Evolutionary conservation across 352 stramenopile species (phyloP).

Genomic region (Pythium pyrilobum): DNA sequence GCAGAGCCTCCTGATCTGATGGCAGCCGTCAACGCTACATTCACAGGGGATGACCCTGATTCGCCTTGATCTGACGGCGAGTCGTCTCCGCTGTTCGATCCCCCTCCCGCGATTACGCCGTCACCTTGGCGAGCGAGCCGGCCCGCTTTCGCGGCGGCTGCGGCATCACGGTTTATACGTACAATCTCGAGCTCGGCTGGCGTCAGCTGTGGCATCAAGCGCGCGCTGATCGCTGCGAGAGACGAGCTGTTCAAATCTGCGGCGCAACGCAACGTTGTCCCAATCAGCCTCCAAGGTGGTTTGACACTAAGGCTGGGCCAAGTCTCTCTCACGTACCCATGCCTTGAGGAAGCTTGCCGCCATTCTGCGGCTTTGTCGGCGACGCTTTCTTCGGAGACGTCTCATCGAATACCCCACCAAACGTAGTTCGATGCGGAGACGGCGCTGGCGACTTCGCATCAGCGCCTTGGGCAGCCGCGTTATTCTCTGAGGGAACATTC

Average conservation of each 20-base stretch:
- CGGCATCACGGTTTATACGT: conserved; percentile 54
- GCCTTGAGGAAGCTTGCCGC: conserved; percentile 1
- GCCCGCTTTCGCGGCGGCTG: background rate
- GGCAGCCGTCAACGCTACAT: background rate
- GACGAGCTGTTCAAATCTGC: conserved; percentile 18
- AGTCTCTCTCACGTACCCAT: conserved; percentile 4
- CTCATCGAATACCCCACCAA: background rate
- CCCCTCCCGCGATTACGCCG: background rate
- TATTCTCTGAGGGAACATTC: background rate
- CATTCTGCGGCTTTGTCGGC: background rate
- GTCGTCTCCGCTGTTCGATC: background rate
- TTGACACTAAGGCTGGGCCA: too few relatives aligned
- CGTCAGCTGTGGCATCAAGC: conserved; percentile 39
- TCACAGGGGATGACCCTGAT: background rate
- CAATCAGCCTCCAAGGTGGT: too few relatives aligned
- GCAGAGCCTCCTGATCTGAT: conserved; percentile 21
- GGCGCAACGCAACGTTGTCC: background rate
- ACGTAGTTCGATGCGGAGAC: background rate
- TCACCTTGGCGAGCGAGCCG: background rate
- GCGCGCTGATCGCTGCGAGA: conserved; percentile 59
- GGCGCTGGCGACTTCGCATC: background rate
- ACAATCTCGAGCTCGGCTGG: conserved; percentile 69
- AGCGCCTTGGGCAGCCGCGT: background rate
- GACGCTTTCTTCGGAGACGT: conserved; percentile 8
- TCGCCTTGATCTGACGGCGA: background rate